A percentile compares a stretch with the other conserved stretches of the same genome.
Evolutionary conservation across 345 rosid species (phyloP).

Genomic region (Excoecaria cochinchinensis): DNA sequence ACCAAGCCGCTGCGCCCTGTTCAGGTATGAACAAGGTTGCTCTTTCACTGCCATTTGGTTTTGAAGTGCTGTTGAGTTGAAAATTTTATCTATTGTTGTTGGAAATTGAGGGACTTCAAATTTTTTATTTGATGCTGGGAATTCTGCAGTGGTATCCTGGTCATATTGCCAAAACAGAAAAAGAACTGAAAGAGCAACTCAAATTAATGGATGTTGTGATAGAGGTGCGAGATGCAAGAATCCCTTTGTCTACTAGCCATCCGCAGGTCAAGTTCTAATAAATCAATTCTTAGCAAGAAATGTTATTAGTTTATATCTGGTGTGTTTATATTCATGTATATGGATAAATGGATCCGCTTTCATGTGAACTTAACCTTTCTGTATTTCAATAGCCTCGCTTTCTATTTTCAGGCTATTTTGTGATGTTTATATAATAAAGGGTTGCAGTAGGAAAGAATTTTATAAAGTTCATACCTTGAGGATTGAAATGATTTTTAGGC

Average conservation of each 20-base stretch:
- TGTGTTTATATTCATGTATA: neutral
- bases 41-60: neutral
- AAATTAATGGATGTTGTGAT: constrained; percentile 95
- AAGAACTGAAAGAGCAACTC: constrained; percentile 86
- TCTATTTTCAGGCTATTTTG: neutral
- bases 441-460: neutral
- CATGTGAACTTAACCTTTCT: too few species aligned
- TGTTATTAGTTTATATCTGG: neutral
- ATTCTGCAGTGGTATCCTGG: constrained; percentile 90
- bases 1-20: constrained; percentile 69
- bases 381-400: too few species aligned
- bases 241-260: constrained; percentile 83
- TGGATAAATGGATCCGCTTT: neutral
- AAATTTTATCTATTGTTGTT: neutral
- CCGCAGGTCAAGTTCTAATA: constrained; percentile 55
- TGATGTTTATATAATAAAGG: neutral
- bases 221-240: constrained; percentile 90
- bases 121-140: constrained; percentile 7
- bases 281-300: neutral
- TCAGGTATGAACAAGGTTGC: constrained; percentile 45
- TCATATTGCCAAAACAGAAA: constrained; percentile 91
- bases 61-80: neutral
- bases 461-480: neutral
- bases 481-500: too few species aligned
- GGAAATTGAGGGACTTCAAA: neutral